Percentiles rank a stretch among this genome's conserved stretches.
Conservation (phyloP, 371 early-diverging fungal species). For the Mortierella sp. region DNA sequence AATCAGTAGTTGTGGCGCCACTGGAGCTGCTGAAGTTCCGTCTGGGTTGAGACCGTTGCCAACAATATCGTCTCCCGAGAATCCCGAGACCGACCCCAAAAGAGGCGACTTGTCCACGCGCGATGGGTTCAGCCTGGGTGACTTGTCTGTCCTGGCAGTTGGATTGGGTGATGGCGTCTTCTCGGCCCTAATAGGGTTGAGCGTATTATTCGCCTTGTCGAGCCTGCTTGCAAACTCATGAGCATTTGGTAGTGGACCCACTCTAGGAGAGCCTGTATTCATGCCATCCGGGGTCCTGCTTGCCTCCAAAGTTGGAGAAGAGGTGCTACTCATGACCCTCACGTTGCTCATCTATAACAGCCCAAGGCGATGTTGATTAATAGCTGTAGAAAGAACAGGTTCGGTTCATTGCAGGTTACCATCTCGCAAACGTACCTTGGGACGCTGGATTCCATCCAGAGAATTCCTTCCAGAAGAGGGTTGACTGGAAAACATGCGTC, state of each 20-base stretch:
- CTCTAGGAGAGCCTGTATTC: slow-evolving; percentile 29
- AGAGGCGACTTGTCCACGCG: slow-evolving; percentile 28
- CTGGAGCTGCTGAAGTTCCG: not conserved
- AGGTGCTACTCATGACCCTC: slow-evolving; percentile 29
- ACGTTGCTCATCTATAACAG: slow-evolving; percentile 7
- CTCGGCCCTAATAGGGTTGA: slow-evolving; percentile 12
- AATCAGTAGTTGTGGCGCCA: slow-evolving; percentile 26
- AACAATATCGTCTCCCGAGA: slow-evolving; percentile 22
- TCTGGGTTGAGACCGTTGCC: slow-evolving; percentile 7
- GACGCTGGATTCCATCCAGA: slow-evolving; percentile 30
- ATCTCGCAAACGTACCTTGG: slow-evolving; percentile 29
- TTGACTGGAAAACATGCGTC: slow-evolving; percentile 31
- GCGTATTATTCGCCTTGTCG: slow-evolving; percentile 12
- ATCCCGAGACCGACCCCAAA: slow-evolving; percentile 3
- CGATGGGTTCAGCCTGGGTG: slow-evolving; percentile 34
- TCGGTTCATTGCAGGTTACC: not conserved
- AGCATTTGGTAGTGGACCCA: slow-evolving; percentile 19
- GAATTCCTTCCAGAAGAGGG: slow-evolving; percentile 53
- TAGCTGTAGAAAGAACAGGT: not conserved
- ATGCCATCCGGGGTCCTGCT: slow-evolving; percentile 28
- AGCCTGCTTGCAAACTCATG: not conserved
- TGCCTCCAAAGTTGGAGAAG: slow-evolving; percentile 41
- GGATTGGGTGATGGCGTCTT: slow-evolving; percentile 13
- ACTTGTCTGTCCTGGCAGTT: slow-evolving; percentile 17
- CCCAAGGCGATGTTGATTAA: not conserved